These are phyloP conservation scores for Takashimella tepidaria DNA, from an alignment of 1,284 basidiomycete genomes.

Conservation along the genomic window DNA sequence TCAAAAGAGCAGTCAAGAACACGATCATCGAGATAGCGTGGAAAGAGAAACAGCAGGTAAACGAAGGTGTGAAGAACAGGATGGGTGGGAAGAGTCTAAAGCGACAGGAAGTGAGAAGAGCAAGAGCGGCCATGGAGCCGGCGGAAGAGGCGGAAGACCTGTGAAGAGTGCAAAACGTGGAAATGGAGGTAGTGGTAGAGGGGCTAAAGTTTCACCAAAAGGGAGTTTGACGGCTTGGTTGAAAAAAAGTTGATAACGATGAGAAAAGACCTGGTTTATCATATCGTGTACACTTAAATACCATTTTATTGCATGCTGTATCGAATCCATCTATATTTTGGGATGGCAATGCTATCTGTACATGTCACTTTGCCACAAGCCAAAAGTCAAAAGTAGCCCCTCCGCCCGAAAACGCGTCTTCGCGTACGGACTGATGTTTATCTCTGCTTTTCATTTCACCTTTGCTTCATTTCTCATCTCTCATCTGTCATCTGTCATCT, in stretches of 20 bases:
- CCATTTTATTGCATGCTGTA: too few relatives aligned
- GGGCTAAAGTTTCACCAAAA: neutral
- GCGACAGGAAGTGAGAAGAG: neutral
- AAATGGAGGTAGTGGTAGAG: neutral
- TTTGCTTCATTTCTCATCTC: too few relatives aligned
- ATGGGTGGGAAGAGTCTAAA: neutral
- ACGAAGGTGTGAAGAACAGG: slow-evolving; percentile 1
- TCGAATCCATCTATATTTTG: too few relatives aligned
- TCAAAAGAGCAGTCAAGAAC: slow-evolving; percentile 1
- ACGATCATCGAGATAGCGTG: slow-evolving; percentile 8
- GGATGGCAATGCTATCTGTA: too few relatives aligned
- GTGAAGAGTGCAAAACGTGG: neutral
- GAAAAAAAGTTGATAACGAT: slow-evolving; percentile 5
- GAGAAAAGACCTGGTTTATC: too few relatives aligned
- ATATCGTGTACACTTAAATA: too few relatives aligned
- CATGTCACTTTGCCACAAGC: too few relatives aligned
- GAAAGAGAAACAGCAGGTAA: slow-evolving; percentile 1
- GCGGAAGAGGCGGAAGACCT: neutral
- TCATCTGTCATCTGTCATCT: too few relatives aligned
- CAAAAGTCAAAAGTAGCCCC: too few relatives aligned
- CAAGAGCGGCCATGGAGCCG: slow-evolving; percentile 2
- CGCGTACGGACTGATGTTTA: too few relatives aligned
- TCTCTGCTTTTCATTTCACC: too few relatives aligned
- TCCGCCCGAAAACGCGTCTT: too few relatives aligned
- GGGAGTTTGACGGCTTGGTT: slow-evolving; percentile 24